These are phyloP conservation scores for Metschnikowia kofuensis DNA, from an alignment of 805 yeast species.

Conservation along the genomic window DNA sequence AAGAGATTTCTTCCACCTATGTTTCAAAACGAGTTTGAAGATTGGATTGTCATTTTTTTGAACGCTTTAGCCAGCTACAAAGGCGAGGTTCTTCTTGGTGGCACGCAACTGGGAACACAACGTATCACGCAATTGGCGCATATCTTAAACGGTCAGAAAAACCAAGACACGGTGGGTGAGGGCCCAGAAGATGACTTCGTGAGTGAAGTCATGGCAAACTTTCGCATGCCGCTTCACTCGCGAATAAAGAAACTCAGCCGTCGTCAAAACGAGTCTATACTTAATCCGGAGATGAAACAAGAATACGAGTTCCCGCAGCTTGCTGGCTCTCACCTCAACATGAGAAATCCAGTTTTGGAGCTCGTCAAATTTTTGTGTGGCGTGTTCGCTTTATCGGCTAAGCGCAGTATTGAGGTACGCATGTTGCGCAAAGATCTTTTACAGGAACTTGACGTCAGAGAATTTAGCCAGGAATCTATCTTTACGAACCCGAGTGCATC, in stretches of 20 bases:
- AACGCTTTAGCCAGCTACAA: slow-evolving; percentile 65
- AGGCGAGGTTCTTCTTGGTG: slow-evolving; percentile 35
- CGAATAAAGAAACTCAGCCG: slow-evolving; percentile 64
- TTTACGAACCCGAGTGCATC: slow-evolving; percentile 76
- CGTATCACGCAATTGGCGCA: slow-evolving; percentile 69
- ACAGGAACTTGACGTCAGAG: slow-evolving; percentile 72
- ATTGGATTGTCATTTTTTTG: slow-evolving; percentile 77
- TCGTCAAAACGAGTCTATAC: slow-evolving; percentile 69
- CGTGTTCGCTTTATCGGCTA: slow-evolving; percentile 62
- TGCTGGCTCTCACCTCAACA: slow-evolving; percentile 65
- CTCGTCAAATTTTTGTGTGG: slow-evolving; percentile 74
- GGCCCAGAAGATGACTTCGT: slow-evolving; percentile 35
- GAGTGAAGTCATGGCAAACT: slow-evolving; percentile 50
- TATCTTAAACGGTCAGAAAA: slow-evolving; percentile 43
- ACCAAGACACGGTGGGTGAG: slow-evolving; percentile 30
- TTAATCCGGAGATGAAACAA: slow-evolving; percentile 57
- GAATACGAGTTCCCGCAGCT: slow-evolving; percentile 73
- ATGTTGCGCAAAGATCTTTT: slow-evolving; percentile 72
- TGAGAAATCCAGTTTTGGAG: slow-evolving; percentile 74
- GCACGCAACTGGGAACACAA: slow-evolving; percentile 45
- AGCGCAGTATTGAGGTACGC: slow-evolving; percentile 69
- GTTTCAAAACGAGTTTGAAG: slow-evolving; percentile 79
- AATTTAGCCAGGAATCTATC: slow-evolving; percentile 72
- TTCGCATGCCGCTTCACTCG: slow-evolving; percentile 62
- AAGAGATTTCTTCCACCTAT: slow-evolving; percentile 69